phyloP scores from a whole-genome alignment of 2,329 filamentous ascomycete species.

The Cladorrhinum sp. region DNA sequence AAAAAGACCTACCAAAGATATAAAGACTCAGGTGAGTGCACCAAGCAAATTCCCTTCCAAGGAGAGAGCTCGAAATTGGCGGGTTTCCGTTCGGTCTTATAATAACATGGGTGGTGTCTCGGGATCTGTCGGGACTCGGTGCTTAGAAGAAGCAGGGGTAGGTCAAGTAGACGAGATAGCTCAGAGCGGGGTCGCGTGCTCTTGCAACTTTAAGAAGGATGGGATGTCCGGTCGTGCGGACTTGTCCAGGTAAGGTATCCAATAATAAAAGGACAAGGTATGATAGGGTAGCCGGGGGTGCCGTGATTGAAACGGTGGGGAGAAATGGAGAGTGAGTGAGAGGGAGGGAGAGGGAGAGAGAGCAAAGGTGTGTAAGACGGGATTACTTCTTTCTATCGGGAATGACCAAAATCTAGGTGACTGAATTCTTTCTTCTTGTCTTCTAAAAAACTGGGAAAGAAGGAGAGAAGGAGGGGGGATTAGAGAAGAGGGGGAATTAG shows the following conservation, averaged over 20 bases:
- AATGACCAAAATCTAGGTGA: not conserved
- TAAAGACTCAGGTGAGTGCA: not conserved
- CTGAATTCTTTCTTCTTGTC: not conserved
- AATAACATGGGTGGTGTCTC: not conserved
- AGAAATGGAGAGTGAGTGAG: not conserved
- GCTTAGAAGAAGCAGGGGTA: not conserved
- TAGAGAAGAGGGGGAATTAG: not conserved
- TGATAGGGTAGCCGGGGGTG: constrained; percentile 13
- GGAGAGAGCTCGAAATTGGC: not conserved
- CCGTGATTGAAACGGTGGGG: constrained; percentile 11
- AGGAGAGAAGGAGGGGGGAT: not conserved
- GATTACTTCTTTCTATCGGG: not conserved
- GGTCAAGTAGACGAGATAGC: not conserved
- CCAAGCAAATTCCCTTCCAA: not conserved
- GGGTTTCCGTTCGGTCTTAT: not conserved
- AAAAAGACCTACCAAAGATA: constrained; percentile 5
- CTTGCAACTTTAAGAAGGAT: not conserved
- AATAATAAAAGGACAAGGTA: not conserved
- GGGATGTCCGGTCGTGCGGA: constrained; percentile 11
- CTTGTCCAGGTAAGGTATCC: not conserved
- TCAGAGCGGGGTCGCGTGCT: constrained; percentile 27
- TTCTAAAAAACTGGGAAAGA: not conserved
- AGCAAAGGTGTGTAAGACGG: not conserved
- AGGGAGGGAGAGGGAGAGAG: no score
- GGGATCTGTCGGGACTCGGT: not conserved